Evolutionary conservation across 1,139 yeast genomes (phyloP).

Genomic region (Diutina scorzettiae): DNA sequence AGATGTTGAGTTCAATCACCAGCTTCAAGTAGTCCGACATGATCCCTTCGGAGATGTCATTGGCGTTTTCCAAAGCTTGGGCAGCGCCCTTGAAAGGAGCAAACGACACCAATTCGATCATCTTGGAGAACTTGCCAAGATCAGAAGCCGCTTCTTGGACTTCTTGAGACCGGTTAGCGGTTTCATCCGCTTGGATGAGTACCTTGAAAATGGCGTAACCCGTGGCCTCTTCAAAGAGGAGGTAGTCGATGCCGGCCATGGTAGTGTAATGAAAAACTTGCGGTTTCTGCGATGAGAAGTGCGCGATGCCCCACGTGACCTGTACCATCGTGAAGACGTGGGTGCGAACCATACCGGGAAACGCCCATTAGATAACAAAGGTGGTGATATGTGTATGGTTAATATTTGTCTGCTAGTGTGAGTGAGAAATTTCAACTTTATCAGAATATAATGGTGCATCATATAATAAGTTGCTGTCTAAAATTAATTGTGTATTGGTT

Average conservation of each 20-base stretch:
- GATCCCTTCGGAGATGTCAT: slow-evolving; percentile 94
- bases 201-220: slow-evolving; percentile 97
- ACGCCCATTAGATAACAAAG: too few species aligned
- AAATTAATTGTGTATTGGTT: too few species aligned
- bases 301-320: too few species aligned
- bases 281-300: background rate
- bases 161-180: slow-evolving; percentile 84
- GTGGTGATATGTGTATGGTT: too few species aligned
- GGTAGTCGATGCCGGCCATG: slow-evolving; percentile 46
- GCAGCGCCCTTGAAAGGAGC: slow-evolving; percentile 99
- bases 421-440: too few species aligned
- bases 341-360: too few species aligned
- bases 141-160: slow-evolving; percentile 90
- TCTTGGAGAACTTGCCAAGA: slow-evolving; percentile 78
- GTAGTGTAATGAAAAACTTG: slow-evolving; percentile 4
- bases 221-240: slow-evolving; percentile 96
- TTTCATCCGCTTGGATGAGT: slow-evolving; percentile 84
- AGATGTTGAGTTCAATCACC: slow-evolving; percentile 79
- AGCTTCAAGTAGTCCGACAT: slow-evolving; percentile 88
- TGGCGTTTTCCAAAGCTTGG: slow-evolving; percentile 95
- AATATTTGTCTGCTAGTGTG: too few species aligned
- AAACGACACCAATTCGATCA: slow-evolving; percentile 87
- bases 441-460: too few species aligned
- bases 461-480: too few species aligned
- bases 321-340: too few species aligned